A percentile compares a stretch with the other conserved stretches of the same genome.
Evolutionary conservation across 371 early-diverging fungal genomes (phyloP).

Genomic region (Dichotomocladium elegans): DNA sequence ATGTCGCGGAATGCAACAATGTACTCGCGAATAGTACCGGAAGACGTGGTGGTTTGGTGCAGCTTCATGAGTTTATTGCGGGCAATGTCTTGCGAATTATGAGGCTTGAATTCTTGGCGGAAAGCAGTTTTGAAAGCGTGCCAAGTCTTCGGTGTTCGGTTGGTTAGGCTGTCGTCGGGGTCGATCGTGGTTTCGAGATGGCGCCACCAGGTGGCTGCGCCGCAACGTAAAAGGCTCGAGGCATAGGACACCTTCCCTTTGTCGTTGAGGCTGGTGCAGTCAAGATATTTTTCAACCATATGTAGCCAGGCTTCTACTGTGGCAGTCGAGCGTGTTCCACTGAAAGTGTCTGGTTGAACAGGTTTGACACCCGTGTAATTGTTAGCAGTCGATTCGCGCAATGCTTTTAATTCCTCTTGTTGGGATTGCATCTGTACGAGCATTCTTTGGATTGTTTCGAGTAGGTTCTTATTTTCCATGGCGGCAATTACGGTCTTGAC

Average conservation of each 20-base stretch:
- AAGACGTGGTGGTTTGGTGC: neutral
- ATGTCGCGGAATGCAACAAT: slow-evolving; percentile 4
- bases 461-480: neutral
- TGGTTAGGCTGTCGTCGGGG: neutral
- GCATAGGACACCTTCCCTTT: neutral
- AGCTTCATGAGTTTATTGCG: neutral
- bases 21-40: neutral
- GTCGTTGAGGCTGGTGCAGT: neutral
- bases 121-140: neutral
- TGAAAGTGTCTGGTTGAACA: neutral
- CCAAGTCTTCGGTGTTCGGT: neutral
- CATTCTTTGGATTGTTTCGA: neutral
- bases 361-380: neutral
- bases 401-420: slow-evolving; percentile 1
- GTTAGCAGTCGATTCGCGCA: neutral
- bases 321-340: neutral
- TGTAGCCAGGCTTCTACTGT: slow-evolving; percentile 3
- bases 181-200: neutral
- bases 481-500: no score
- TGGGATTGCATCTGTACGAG: neutral
- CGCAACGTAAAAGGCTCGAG: neutral
- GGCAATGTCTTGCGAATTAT: neutral
- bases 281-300: slow-evolving; percentile 2
- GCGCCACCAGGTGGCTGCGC: slow-evolving; percentile 2
- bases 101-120: slow-evolving; percentile 3